Conservation (phyloP, 2,329 filamentous ascomycete genomes). For the Aureobasidium sp. region DNA sequence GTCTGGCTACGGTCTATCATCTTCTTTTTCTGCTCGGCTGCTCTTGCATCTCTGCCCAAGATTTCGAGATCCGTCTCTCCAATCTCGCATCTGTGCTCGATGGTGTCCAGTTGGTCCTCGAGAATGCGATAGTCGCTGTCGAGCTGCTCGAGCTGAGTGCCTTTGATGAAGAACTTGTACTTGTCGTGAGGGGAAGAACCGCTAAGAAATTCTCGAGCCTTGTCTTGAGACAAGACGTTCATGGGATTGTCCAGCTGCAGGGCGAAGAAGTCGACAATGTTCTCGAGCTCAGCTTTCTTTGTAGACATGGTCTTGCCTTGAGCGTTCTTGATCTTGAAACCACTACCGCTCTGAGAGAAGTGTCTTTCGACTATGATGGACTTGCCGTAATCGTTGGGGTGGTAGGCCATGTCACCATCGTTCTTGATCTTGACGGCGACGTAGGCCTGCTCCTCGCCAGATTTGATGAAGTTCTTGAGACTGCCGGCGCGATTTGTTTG, state of each 20-base stretch:
- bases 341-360: slow-evolving; percentile 67
- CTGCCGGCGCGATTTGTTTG: slow-evolving; percentile 87
- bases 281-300: slow-evolving; percentile 80
- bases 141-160: slow-evolving; percentile 85
- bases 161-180: slow-evolving; percentile 93
- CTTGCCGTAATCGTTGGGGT: slow-evolving; percentile 72
- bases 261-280: slow-evolving; percentile 87
- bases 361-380: slow-evolving; percentile 86
- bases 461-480: slow-evolving; percentile 84
- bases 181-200: slow-evolving; percentile 75
- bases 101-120: slow-evolving; percentile 68
- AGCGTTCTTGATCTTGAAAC: slow-evolving; percentile 79
- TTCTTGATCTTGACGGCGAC: slow-evolving; percentile 89
- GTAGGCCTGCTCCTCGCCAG: slow-evolving; percentile 66
- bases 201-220: slow-evolving; percentile 87
- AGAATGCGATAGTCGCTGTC: slow-evolving; percentile 86
- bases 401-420: slow-evolving; percentile 74
- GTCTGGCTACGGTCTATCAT: slow-evolving; percentile 59
- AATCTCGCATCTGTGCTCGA: slow-evolving; percentile 55
- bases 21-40: slow-evolving; percentile 58
- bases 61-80: slow-evolving; percentile 57
- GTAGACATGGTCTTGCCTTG: slow-evolving; percentile 66
- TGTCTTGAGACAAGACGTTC: slow-evolving; percentile 92
- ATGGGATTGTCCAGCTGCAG: slow-evolving; percentile 95
- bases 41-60: slow-evolving; percentile 52